Conservation (phyloP, 2,329 filamentous ascomycete genomes). For the Aspergillus tubingensis region DNA sequence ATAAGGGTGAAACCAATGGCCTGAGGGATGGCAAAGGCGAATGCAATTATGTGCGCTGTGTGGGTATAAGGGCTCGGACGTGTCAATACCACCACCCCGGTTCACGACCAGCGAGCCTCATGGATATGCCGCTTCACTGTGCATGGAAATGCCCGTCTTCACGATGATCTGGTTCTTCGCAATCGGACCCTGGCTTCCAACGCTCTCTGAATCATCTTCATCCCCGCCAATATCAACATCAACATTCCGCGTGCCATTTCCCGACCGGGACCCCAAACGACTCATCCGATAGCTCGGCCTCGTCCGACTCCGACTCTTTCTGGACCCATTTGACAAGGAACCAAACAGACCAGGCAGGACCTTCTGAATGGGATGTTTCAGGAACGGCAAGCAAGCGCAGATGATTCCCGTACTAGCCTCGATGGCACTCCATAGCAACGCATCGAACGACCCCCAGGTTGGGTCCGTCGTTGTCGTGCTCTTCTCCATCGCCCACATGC, state of each 20-base stretch:
- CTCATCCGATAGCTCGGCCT: conserved; percentile 9
- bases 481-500: conserved; percentile 10
- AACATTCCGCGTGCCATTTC: neutral
- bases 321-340: neutral
- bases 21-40: no score
- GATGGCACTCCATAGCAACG: conserved; percentile 11
- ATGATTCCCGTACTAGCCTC: conserved; percentile 14
- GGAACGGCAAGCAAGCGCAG: conserved; percentile 10
- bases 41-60: no score
- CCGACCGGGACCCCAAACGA: neutral
- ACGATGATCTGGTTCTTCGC: conserved; percentile 10
- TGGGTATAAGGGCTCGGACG: no score
- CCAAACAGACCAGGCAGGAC: conserved; percentile 1
- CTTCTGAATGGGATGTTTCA: conserved; percentile 9
- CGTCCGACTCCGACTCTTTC: neutral
- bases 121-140: neutral
- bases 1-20: no score
- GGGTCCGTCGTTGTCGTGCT: conserved; percentile 1
- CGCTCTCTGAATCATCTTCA: conserved; percentile 4
- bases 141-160: conserved; percentile 9
- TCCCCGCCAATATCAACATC: neutral
- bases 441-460: conserved; percentile 9
- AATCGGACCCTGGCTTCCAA: conserved; percentile 6
- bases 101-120: neutral
- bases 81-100: neutral